phyloP scores from a whole-genome alignment of 192 early-diverging fungal species.

The Entomortierella chlamydospora region DNA sequence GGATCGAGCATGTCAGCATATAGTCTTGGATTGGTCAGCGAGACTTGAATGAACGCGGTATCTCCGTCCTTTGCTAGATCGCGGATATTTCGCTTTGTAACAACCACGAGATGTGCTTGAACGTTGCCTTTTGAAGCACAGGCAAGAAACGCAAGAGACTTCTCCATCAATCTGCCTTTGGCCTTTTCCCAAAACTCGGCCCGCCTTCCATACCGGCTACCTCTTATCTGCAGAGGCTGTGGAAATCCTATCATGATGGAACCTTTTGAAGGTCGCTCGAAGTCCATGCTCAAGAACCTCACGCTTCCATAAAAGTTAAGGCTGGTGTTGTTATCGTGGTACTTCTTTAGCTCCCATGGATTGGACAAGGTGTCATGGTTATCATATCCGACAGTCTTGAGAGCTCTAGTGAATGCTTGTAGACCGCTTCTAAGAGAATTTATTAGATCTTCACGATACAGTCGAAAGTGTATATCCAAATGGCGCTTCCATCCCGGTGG shows the following conservation, averaged over 20 bases:
- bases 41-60: constrained; percentile 27
- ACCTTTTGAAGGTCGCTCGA: constrained; percentile 19
- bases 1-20: constrained; percentile 18
- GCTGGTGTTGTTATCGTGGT: constrained; percentile 33
- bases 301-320: constrained; percentile 55
- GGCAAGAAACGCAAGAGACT: too few species aligned
- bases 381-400: constrained; percentile 6
- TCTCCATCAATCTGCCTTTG: constrained; percentile 54
- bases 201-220: constrained; percentile 14
- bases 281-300: constrained; percentile 35
- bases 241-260: constrained; percentile 37
- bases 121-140: constrained; percentile 54
- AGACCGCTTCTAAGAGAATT: constrained; percentile 57
- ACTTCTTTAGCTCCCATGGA: constrained; percentile 29
- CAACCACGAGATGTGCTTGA: constrained; percentile 54
- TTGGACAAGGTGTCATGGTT: constrained; percentile 14
- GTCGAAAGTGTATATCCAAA: constrained; percentile 68
- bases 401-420: constrained; percentile 43
- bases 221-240: constrained; percentile 25
- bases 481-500: constrained; percentile 57
- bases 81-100: constrained; percentile 44
- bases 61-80: constrained; percentile 25
- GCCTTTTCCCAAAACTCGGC: constrained; percentile 59
- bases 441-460: constrained; percentile 70
- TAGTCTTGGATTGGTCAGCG: constrained; percentile 29